These are phyloP conservation scores for Colletotrichum truncatum DNA, from an alignment of 2,329 filamentous ascomycete genomes.

Conservation along the genomic window DNA sequence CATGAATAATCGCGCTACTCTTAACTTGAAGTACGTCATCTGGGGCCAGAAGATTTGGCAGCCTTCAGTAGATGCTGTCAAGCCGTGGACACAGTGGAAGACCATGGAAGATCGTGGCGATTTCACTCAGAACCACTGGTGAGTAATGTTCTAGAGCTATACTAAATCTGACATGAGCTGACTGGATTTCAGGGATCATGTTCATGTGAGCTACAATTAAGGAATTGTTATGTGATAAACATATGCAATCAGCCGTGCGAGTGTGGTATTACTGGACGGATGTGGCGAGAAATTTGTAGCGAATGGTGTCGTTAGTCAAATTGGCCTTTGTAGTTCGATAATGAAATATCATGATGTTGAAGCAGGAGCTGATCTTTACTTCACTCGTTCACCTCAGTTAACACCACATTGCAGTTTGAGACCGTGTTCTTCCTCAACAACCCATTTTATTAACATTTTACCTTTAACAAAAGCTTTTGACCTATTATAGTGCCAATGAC, in stretches of 20 bases:
- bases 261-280: background rate
- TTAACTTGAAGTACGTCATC: slow-evolving; percentile 58
- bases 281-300: too few species aligned
- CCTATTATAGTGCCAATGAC: too few species aligned
- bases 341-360: too few species aligned
- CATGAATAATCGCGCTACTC: slow-evolving; percentile 50
- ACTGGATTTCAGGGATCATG: slow-evolving; percentile 35
- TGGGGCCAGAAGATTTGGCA: slow-evolving; percentile 61
- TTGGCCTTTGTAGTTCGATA: too few species aligned
- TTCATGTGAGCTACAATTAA: slow-evolving; percentile 40
- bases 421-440: too few species aligned
- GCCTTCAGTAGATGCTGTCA: slow-evolving; percentile 43
- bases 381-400: too few species aligned
- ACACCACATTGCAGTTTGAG: too few species aligned
- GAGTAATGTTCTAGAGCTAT: slow-evolving; percentile 5
- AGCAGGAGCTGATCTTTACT: too few species aligned
- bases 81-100: slow-evolving; percentile 51
- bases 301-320: too few species aligned
- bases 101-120: slow-evolving; percentile 51
- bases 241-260: background rate
- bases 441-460: too few species aligned
- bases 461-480: too few species aligned
- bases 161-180: background rate
- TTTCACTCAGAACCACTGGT: slow-evolving; percentile 55
- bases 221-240: background rate